These are phyloP conservation scores for Gamsiella multidivaricata DNA, from an alignment of 192 early-diverging fungal species.

Conservation along the genomic window DNA sequence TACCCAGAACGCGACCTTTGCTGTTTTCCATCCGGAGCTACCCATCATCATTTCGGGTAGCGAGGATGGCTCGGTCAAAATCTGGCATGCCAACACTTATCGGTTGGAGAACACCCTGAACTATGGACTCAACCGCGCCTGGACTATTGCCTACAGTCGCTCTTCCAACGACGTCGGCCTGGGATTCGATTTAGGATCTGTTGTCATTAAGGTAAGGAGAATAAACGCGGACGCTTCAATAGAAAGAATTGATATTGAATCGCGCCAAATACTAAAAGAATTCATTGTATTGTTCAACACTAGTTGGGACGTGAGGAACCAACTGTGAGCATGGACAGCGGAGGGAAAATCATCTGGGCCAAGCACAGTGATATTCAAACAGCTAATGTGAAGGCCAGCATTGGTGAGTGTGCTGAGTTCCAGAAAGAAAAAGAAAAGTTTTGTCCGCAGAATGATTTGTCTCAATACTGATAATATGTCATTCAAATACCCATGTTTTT, in stretches of 20 bases:
- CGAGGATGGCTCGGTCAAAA: conserved; percentile 93
- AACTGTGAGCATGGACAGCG: conserved; percentile 94
- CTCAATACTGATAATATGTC: background rate
- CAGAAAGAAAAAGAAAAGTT: no score
- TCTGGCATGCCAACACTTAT: conserved; percentile 99
- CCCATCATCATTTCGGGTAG: conserved; percentile 96
- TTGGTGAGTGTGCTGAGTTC: conserved; percentile 51
- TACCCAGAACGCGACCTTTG: conserved; percentile 91
- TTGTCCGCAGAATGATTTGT: background rate
- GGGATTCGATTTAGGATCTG: conserved; percentile 96
- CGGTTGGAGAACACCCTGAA: conserved; percentile 96
- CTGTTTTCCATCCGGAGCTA: conserved; percentile 93
- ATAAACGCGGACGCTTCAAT: no score
- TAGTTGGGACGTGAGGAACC: conserved; percentile 94
- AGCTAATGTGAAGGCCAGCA: conserved; percentile 88
- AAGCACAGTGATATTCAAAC: conserved; percentile 96
- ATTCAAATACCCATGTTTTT: conserved; percentile 13
- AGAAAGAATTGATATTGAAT: background rate
- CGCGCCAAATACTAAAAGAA: no score
- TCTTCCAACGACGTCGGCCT: conserved; percentile 93
- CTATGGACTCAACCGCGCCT: conserved; percentile 98
- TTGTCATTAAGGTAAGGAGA: conserved; percentile 88
- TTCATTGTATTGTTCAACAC: background rate
- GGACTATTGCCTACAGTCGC: conserved; percentile 88
- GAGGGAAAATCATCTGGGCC: conserved; percentile 98